Conservation (phyloP, 2,329 filamentous ascomycete species). For the Pseudovirgaria hyperparasitica region DNA sequence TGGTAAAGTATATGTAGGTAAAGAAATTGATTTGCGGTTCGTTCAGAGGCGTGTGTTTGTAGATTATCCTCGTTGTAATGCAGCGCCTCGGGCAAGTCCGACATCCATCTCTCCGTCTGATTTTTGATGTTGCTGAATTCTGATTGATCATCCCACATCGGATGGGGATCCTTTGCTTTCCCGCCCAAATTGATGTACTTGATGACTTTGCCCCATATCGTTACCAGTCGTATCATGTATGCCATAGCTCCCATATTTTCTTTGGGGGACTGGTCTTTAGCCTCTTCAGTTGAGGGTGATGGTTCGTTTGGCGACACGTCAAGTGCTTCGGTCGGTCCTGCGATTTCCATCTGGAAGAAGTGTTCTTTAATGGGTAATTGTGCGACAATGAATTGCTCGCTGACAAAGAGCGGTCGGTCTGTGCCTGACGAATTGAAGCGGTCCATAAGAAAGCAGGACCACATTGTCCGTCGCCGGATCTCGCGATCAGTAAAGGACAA, state of each 20-base stretch:
- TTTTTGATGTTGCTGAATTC: constrained; percentile 58
- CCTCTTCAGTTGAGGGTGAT: constrained; percentile 45
- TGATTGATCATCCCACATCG: constrained; percentile 76
- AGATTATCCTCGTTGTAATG: constrained; percentile 71
- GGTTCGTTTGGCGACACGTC: constrained; percentile 51
- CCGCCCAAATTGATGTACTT: constrained; percentile 85
- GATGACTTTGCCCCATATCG: constrained; percentile 81
- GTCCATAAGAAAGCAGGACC: constrained; percentile 96
- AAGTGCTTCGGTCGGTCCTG: constrained; percentile 73
- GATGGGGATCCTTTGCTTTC: constrained; percentile 60
- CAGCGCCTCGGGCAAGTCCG: constrained; percentile 57
- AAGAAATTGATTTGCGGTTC: constrained; percentile 79
- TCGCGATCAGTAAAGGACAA: constrained; percentile 88
- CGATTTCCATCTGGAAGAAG: constrained; percentile 82
- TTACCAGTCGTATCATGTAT: constrained; percentile 74
- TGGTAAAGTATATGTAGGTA: constrained; percentile 85
- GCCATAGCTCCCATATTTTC: constrained; percentile 92
- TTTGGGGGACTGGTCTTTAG: constrained; percentile 50
- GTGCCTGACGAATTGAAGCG: constrained; percentile 93
- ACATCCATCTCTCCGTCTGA: constrained; percentile 57
- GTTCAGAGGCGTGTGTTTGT: constrained; percentile 69
- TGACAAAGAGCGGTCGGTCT: constrained; percentile 80
- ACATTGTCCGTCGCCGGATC: constrained; percentile 89
- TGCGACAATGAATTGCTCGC: constrained; percentile 78
- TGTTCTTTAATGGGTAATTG: constrained; percentile 85